Evolutionary conservation across 495 filamentous ascomycete genomes (phyloP).

Genomic region (Neohortaea acidophila): DNA sequence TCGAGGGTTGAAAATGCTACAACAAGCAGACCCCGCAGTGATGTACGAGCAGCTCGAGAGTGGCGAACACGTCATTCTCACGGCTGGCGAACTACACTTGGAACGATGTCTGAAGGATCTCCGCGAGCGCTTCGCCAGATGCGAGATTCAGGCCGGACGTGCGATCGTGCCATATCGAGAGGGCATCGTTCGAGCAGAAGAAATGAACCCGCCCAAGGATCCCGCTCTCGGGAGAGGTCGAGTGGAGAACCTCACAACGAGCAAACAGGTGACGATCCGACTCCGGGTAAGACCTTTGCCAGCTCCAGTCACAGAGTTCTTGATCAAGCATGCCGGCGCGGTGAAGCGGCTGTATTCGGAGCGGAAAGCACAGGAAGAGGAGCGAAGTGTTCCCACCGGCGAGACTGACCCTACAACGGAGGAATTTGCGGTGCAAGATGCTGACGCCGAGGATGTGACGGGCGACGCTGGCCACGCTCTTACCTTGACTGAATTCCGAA

Average conservation of each 20-base stretch:
- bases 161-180: slow-evolving; percentile 95
- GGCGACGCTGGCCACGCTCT: slow-evolving; percentile 39
- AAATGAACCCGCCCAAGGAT: slow-evolving; percentile 81
- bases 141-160: slow-evolving; percentile 85
- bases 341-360: slow-evolving; percentile 70
- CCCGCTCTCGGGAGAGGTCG: slow-evolving; percentile 78
- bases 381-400: too few species aligned
- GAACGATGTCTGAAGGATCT: slow-evolving; percentile 92
- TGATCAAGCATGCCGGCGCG: slow-evolving; percentile 59
- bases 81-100: slow-evolving; percentile 86
- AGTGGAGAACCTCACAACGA: slow-evolving; percentile 57
- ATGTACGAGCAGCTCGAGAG: slow-evolving; percentile 86
- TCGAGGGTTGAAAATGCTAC: slow-evolving; percentile 66
- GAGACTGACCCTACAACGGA: too few species aligned
- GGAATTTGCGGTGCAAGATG: slow-evolving; percentile 33
- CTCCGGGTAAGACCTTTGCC: slow-evolving; percentile 74
- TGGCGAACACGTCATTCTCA: slow-evolving; percentile 89
- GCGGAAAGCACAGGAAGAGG: slow-evolving; percentile 34
- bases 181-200: slow-evolving; percentile 67
- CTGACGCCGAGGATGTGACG: slow-evolving; percentile 34
- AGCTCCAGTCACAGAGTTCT: slow-evolving; percentile 62
- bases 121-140: slow-evolving; percentile 79
- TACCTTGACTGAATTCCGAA: slow-evolving; percentile 57
- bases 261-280: slow-evolving; percentile 67
- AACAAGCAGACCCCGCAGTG: slow-evolving; percentile 90